Evolutionary conservation across 495 filamentous ascomycete genomes (phyloP).

Genomic region (Penicillium dipodomyicola): DNA sequence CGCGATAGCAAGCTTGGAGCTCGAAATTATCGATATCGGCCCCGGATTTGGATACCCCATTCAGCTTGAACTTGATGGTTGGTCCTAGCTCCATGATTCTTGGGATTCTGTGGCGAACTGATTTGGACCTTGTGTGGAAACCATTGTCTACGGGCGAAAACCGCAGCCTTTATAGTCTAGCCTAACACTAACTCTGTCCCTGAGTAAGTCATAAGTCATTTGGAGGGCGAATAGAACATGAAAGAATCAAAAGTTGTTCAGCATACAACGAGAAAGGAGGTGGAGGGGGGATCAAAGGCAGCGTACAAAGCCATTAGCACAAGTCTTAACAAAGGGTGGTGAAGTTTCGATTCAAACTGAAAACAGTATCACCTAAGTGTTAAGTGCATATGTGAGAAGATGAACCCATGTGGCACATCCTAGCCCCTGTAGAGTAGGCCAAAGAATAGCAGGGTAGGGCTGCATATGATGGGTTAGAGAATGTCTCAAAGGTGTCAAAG

Average conservation of each 20-base stretch:
- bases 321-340: background rate
- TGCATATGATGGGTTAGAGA: too few species aligned
- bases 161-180: background rate
- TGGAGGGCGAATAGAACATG: background rate
- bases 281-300: background rate
- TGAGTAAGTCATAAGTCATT: background rate
- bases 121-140: background rate
- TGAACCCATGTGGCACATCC: too few species aligned
- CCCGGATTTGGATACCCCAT: background rate
- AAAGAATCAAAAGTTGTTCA: background rate
- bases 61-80: slow-evolving; percentile 5
- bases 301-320: background rate
- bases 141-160: background rate
- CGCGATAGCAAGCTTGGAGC: slow-evolving; percentile 5
- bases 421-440: too few species aligned
- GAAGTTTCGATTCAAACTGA: too few species aligned
- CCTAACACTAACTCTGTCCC: background rate
- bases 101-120: background rate
- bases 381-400: too few species aligned
- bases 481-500: too few species aligned
- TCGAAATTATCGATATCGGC: background rate
- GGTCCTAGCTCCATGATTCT: background rate
- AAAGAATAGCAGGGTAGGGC: too few species aligned
- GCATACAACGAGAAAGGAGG: background rate
- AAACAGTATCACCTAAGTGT: too few species aligned